Evolutionary conservation across 1,284 basidiomycete species (phyloP).

Genomic region (Cryptococcus depauperatus): DNA sequence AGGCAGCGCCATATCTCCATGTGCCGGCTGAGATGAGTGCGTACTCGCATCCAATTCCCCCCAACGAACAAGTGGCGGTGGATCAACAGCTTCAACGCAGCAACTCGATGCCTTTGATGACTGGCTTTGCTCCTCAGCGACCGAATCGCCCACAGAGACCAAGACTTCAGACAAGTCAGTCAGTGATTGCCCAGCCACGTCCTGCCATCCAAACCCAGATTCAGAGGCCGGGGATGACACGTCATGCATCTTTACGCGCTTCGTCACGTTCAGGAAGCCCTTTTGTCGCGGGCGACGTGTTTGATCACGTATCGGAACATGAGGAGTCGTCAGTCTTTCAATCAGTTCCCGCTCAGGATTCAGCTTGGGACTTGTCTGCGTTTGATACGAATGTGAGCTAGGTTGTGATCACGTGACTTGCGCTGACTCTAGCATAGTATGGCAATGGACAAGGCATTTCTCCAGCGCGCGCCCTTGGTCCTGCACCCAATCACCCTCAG

Average conservation of each 20-base stretch:
- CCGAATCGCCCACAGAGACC: conserved; percentile 5
- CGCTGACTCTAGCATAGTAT: conserved; percentile 5
- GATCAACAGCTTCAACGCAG: conserved; percentile 12
- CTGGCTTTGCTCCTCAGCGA: neutral
- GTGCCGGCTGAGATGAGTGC: conserved; percentile 4
- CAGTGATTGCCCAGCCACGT: conserved; percentile 12
- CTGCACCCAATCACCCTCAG: conserved; percentile 27
- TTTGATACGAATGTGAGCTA: conserved; percentile 11
- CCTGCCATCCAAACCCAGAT: conserved; percentile 16
- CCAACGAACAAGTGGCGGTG: conserved; percentile 19
- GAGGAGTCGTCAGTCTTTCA: conserved; percentile 14
- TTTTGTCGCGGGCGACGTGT: conserved; percentile 32
- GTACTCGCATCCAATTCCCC: conserved; percentile 15
- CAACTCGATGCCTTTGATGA: conserved; percentile 13
- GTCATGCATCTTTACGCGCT: conserved; percentile 22
- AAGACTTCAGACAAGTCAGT: conserved; percentile 10
- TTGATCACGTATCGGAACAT: conserved; percentile 18
- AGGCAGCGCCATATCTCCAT: conserved; percentile 11
- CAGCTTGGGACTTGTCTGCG: conserved; percentile 11
- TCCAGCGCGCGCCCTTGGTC: conserved; percentile 39
- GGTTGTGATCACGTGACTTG: neutral
- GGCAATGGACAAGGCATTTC: conserved; percentile 31
- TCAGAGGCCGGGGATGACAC: conserved; percentile 16
- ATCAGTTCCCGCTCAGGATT: conserved; percentile 7
- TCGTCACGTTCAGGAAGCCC: conserved; percentile 23